Evolutionary conservation across 257 asterid genomes (phyloP), one percentile per base, ranked within the genome.

Genomic region (Fraxinus quadrangulata): DNA sequence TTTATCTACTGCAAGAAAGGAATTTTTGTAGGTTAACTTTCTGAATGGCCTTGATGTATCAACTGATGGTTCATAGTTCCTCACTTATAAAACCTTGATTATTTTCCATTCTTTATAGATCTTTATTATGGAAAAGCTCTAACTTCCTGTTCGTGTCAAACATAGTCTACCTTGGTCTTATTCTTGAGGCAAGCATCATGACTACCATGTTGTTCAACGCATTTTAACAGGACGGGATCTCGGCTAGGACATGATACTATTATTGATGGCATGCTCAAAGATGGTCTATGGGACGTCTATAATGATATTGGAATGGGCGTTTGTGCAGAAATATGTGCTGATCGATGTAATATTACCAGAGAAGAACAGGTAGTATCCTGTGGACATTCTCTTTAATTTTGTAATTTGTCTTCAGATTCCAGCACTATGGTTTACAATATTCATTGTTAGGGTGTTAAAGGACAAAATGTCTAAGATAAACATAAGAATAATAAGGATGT

Each of bases 261-360:
- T 67, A 76, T 93, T 69, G 99, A 95, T 83, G 99, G 99, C 81
- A 89, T 95, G 98, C 83, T 92, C 28, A 95, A 95, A 87, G 99
- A 95, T 82, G 99, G 99, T 67, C 93, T 95, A 75, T 95, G 99
- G 99, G 99, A 95, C 79, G 97, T 89, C 49, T 95, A 95, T 87
- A 93, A 95, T 82, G 97, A 95, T 82, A 84, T 91, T 28, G 97
- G 96, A 65, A 95, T 95, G 99, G 99, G 99, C 31, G 89, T 89
- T 56, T 95, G 99, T 86, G 99, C 86, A 47, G 99, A 95, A 81
- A 31, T 95, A 67, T 95, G 99, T 83, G 97, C 98, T 80, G 93
- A 87, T 73, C 88, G 85, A 78, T 78, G 88, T 79, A 88, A 84
- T 37, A 86, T 95, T 59, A 79, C 96, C 40, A 89, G 96, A 86